Percentiles rank a stretch among this genome's conserved stretches.
phyloP scores from a whole-genome alignment of 129 eudicot species.

The Pulicaria dysenterica region DNA sequence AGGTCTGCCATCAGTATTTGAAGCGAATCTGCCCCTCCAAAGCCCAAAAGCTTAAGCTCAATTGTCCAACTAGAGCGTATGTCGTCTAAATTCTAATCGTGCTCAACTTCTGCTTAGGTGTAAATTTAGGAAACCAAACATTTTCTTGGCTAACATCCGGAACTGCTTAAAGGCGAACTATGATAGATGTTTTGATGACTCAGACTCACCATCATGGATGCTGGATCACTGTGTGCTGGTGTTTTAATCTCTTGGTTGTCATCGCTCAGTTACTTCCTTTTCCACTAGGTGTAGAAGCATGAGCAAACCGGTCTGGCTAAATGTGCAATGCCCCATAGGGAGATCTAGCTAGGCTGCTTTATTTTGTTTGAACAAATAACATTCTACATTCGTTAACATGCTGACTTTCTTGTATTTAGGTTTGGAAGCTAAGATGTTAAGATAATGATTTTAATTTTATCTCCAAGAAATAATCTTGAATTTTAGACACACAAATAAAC shows the following conservation, averaged over 20 bases:
- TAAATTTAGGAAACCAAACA: neutral
- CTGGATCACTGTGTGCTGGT: constrained; percentile 1
- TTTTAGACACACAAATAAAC: neutral
- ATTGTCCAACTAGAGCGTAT: too few species aligned
- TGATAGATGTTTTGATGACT: neutral
- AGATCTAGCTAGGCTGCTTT: neutral
- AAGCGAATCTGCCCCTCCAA: too few species aligned
- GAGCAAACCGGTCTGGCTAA: too few species aligned
- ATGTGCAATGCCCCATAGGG: too few species aligned
- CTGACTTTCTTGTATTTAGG: neutral
- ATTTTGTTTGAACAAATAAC: neutral
- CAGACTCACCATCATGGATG: neutral
- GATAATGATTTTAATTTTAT: neutral
- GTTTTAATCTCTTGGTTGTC: neutral
- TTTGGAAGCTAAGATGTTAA: neutral
- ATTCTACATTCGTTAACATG: neutral
- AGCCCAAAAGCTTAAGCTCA: too few species aligned
- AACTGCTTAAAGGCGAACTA: neutral
- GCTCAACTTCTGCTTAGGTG: too few species aligned
- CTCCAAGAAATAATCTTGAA: neutral
- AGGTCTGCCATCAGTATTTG: too few species aligned
- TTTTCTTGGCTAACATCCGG: neutral
- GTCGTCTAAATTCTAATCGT: too few species aligned
- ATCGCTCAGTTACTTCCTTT: too few species aligned
- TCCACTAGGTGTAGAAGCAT: too few species aligned